Evolutionary conservation across 2,329 filamentous ascomycete genomes (phyloP).

Genomic region (Grosmannia penicillata): DNA sequence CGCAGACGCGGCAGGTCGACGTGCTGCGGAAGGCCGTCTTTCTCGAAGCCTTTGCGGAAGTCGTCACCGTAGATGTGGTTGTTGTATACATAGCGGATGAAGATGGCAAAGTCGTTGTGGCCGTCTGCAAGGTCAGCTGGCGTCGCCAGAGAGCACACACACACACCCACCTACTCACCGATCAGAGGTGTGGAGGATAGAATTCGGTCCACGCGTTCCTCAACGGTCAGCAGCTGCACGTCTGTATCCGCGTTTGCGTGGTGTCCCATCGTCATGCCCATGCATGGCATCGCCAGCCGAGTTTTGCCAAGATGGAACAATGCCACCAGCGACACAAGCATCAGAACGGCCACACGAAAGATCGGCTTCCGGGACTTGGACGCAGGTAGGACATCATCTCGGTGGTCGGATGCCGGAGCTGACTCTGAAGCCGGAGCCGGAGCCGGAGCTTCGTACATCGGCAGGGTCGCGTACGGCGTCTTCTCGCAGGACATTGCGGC

Average conservation of each 20-base stretch:
- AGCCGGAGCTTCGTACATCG: too few species aligned
- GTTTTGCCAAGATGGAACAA: too few species aligned
- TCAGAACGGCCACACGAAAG: too few species aligned
- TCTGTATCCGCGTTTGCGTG: too few species aligned
- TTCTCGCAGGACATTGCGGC: too few species aligned
- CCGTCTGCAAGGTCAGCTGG: slow-evolving; percentile 45
- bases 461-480: too few species aligned
- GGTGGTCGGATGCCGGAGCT: too few species aligned
- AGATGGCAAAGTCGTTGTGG: slow-evolving; percentile 74
- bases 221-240: slow-evolving; percentile 6
- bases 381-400: too few species aligned
- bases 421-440: too few species aligned
- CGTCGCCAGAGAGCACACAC: background rate
- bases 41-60: slow-evolving; percentile 61
- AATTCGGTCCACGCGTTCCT: slow-evolving; percentile 11
- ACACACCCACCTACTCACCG: slow-evolving; percentile 1
- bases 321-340: too few species aligned
- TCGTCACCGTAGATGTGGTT: slow-evolving; percentile 65
- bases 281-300: background rate
- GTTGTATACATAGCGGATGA: slow-evolving; percentile 48
- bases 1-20: slow-evolving; percentile 67
- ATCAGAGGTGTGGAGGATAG: slow-evolving; percentile 12
- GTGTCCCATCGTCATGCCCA: background rate
- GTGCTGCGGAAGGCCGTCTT: slow-evolving; percentile 53
- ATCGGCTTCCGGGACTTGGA: too few species aligned